Conservation (phyloP, 371 early-diverging fungal species). For the Nematocida homosporus region DNA sequence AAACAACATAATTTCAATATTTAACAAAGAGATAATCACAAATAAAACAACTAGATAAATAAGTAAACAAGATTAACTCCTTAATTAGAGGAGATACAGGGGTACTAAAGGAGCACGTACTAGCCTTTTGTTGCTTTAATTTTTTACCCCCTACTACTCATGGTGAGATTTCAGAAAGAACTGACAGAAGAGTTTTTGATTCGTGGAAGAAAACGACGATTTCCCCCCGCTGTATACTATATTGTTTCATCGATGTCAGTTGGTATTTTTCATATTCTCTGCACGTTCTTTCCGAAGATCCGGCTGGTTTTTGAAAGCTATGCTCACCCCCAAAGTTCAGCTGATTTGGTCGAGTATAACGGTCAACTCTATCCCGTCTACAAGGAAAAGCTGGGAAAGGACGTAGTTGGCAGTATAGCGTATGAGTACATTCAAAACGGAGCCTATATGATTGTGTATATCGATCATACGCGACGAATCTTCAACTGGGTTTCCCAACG, state of each 20-base stretch:
- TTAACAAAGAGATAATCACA: too few species aligned
- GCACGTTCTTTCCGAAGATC: conserved; percentile 38
- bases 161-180: conserved; percentile 24
- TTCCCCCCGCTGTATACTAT: conserved; percentile 71
- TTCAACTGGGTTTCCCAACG: conserved; percentile 22
- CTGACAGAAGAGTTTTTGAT: background rate
- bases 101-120: background rate
- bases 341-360: conserved; percentile 42
- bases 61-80: too few species aligned
- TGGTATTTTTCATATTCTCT: conserved; percentile 59
- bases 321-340: conserved; percentile 17
- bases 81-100: background rate
- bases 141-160: conserved; percentile 44
- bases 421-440: conserved; percentile 34
- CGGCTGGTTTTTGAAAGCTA: conserved; percentile 41
- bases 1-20: too few species aligned
- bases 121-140: conserved; percentile 9
- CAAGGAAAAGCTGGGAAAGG: conserved; percentile 29
- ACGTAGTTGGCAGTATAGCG: conserved; percentile 27
- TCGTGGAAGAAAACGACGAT: conserved; percentile 69
- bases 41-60: too few species aligned
- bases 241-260: conserved; percentile 49
- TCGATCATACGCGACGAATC: conserved; percentile 6
- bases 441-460: conserved; percentile 8
- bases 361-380: conserved; percentile 28